Percentiles rank a stretch among this genome's conserved stretches.
These are phyloP conservation scores for Alternaria postmessia DNA, from an alignment of 2,329 filamentous ascomycete species.

Conservation along the genomic window DNA sequence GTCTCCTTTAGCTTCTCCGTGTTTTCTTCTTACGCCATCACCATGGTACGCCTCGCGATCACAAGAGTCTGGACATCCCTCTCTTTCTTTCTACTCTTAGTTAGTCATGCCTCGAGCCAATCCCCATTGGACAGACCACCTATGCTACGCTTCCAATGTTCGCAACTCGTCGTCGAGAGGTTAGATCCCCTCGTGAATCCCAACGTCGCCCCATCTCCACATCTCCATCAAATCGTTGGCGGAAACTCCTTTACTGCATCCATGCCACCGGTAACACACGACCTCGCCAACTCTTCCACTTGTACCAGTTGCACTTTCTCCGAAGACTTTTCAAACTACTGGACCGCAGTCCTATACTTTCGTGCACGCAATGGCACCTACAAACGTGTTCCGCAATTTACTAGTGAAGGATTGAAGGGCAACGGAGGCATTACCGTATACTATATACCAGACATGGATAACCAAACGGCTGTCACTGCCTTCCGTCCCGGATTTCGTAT, in stretches of 20 bases:
- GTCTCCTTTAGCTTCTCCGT: neutral
- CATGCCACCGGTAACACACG: constrained; percentile 43
- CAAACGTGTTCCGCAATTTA: constrained; percentile 36
- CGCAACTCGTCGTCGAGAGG: constrained; percentile 36
- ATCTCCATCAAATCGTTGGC: constrained; percentile 35
- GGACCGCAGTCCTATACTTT: constrained; percentile 42
- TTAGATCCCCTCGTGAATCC: constrained; percentile 37
- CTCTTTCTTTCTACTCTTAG: neutral
- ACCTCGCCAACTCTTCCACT: constrained; percentile 38
- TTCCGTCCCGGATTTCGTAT: constrained; percentile 68
- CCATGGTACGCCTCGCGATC: neutral
- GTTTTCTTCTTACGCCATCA: neutral
- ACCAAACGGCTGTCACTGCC: constrained; percentile 57
- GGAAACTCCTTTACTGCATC: constrained; percentile 40
- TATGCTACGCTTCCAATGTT: constrained; percentile 36
- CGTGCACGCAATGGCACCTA: constrained; percentile 38
- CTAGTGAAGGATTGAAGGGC: constrained; percentile 25
- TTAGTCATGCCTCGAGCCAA: neutral
- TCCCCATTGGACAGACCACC: constrained; percentile 1
- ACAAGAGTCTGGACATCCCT: neutral
- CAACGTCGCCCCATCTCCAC: constrained; percentile 30
- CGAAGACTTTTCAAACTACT: constrained; percentile 44
- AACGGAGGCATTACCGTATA: constrained; percentile 41
- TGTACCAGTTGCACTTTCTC: constrained; percentile 48
- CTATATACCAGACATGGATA: constrained; percentile 31